A percentile compares a stretch with the other conserved stretches of the same genome.
These are phyloP conservation scores for Gossypium schwendimanii DNA, from an alignment of 441 rosid genomes.

Conservation along the genomic window DNA sequence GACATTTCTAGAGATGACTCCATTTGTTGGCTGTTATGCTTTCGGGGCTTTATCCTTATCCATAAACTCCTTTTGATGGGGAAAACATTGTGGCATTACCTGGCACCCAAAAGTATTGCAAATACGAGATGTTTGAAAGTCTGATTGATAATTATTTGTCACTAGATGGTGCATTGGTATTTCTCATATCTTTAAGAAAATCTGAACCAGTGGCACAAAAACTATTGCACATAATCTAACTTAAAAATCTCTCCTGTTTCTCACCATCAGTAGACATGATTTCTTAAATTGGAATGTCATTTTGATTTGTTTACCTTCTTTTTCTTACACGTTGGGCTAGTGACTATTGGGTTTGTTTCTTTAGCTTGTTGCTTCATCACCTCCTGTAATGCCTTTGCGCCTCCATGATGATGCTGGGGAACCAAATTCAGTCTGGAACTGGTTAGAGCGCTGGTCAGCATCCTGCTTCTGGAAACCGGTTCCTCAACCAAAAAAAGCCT, in stretches of 20 bases:
- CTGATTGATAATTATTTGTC: conserved; percentile 3
- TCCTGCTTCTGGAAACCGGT: conserved; percentile 68
- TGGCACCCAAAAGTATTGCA: neutral
- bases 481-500: conserved; percentile 51
- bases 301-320: neutral
- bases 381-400: conserved; percentile 50
- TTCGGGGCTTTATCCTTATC: neutral
- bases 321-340: neutral
- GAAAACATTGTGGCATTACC: conserved; percentile 4
- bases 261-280: neutral
- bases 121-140: neutral
- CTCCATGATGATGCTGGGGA: conserved; percentile 43
- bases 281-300: neutral
- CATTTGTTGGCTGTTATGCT: neutral
- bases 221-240: neutral
- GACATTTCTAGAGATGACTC: neutral
- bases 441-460: conserved; percentile 83
- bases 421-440: conserved; percentile 60
- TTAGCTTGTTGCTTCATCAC: conserved; percentile 76
- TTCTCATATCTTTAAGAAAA: neutral
- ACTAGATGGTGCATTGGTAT: neutral
- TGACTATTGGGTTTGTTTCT: conserved; percentile 25
- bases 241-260: neutral
- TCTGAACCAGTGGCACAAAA: neutral
- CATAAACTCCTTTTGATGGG: neutral